Conservation (phyloP, 345 rosid species). For the Diplotaxis tenuifolia region DNA sequence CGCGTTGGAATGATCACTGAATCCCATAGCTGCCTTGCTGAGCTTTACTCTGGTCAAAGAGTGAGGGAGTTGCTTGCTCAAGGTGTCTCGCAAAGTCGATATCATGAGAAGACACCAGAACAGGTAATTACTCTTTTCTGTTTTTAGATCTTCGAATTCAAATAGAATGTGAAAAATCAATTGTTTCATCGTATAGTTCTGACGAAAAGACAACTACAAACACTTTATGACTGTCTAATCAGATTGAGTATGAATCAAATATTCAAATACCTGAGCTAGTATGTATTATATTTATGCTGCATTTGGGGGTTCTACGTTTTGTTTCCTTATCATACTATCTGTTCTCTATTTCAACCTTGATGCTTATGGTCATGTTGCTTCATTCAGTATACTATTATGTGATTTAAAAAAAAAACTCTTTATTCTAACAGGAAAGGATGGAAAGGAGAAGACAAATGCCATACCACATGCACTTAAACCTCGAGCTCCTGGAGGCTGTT, state of each 20-base stretch:
- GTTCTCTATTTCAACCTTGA: not conserved
- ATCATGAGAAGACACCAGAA: slow-evolving; percentile 94
- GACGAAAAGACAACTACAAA: not conserved
- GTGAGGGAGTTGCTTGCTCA: slow-evolving; percentile 94
- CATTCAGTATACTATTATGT: not conserved
- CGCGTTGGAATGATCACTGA: slow-evolving; percentile 72
- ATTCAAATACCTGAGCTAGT: not conserved
- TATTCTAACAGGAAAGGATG: slow-evolving; percentile 63
- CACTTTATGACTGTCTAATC: not conserved
- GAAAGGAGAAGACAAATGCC: slow-evolving; percentile 96
- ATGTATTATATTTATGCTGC: not conserved
- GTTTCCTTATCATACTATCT: not conserved
- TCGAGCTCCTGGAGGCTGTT: slow-evolving; percentile 90
- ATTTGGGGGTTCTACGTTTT: not conserved
- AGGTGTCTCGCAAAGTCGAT: slow-evolving; percentile 89
- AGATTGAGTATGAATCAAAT: not conserved
- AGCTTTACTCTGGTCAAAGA: slow-evolving; percentile 86
- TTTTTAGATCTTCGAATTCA: not conserved
- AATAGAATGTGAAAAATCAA: not conserved
- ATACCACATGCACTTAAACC: slow-evolving; percentile 95
- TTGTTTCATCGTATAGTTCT: not conserved
- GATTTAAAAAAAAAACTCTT: not conserved
- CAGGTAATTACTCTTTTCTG: slow-evolving; percentile 47
- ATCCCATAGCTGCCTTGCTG: slow-evolving; percentile 83
- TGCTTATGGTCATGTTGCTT: not conserved